Conservation (phyloP, 768 basidiomycete genomes). For the Tylopilus plumbeoviolaceoides region DNA sequence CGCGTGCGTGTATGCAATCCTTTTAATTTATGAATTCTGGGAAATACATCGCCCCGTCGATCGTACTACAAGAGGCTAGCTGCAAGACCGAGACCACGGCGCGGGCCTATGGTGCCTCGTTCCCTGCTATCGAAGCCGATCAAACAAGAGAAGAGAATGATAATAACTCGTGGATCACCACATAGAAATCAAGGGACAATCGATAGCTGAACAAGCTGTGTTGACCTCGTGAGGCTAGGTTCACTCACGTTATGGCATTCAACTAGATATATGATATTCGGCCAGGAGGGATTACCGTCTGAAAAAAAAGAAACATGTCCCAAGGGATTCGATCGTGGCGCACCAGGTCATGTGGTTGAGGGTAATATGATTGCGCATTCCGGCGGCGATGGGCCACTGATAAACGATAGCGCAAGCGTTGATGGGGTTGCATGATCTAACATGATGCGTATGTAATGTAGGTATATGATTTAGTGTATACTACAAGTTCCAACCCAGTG, state of each 20-base stretch:
- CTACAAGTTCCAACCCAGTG: slow-evolving; percentile 31
- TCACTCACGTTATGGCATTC: slow-evolving; percentile 5
- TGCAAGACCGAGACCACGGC: not conserved
- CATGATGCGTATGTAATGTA: slow-evolving; percentile 26
- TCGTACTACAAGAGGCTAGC: not conserved
- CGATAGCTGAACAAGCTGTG: not conserved
- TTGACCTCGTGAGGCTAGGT: not conserved
- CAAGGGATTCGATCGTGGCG: not conserved
- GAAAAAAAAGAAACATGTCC: not conserved
- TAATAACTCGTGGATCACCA: slow-evolving; percentile 7
- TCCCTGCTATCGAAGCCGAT: slow-evolving; percentile 9
- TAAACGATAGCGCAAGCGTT: slow-evolving; percentile 5
- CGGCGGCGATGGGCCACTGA: slow-evolving; percentile 6
- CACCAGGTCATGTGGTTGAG: not conserved
- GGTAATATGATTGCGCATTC: not conserved
- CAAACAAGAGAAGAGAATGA: not conserved
- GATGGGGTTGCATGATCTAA: slow-evolving; percentile 20
- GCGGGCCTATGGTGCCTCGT: not conserved
- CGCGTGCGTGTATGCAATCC: too few relatives aligned
- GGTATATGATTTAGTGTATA: slow-evolving; percentile 26
- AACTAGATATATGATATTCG: too few relatives aligned
- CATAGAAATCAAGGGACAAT: not conserved
- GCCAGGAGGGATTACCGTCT: not conserved
- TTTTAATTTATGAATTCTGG: too few relatives aligned
- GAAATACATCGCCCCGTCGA: not conserved